Conservation (phyloP, 2,329 filamentous ascomycete genomes). For the Cladobotryum protrusum region DNA sequence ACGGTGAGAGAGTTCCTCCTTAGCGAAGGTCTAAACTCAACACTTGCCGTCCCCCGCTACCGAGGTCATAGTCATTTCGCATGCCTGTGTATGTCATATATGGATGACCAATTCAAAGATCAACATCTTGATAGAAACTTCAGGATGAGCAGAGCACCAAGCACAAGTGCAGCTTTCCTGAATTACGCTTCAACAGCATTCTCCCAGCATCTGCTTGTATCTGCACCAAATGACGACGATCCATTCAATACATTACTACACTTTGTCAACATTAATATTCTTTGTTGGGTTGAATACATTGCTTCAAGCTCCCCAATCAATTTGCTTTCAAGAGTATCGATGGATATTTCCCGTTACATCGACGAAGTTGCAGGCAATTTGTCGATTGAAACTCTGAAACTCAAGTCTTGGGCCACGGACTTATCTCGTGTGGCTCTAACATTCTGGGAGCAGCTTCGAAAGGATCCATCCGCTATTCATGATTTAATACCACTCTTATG, state of each 20-base stretch:
- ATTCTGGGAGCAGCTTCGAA: not conserved
- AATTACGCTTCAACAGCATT: not conserved
- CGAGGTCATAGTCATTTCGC: constrained; percentile 1
- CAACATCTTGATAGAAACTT: not conserved
- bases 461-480: constrained; percentile 2
- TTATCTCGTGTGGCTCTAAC: constrained; percentile 2
- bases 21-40: not conserved
- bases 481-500: constrained; percentile 6
- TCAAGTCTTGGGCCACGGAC: constrained; percentile 4
- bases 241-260: not conserved
- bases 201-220: not conserved
- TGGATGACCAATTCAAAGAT: not conserved
- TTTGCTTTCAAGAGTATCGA: not conserved
- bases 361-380: not conserved
- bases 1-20: constrained; percentile 4
- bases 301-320: not conserved
- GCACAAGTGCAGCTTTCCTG: not conserved
- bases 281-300: constrained; percentile 4
- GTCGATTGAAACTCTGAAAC: not conserved
- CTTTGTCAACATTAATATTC: not conserved
- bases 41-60: not conserved
- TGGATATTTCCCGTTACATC: constrained; percentile 1
- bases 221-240: not conserved
- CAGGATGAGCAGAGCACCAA: not conserved
- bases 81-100: constrained; percentile 3